Evolutionary conservation across 495 filamentous ascomycete genomes (phyloP), one percentile per base, ranked within the genome.

Genomic region (Talaromyces liani): DNA sequence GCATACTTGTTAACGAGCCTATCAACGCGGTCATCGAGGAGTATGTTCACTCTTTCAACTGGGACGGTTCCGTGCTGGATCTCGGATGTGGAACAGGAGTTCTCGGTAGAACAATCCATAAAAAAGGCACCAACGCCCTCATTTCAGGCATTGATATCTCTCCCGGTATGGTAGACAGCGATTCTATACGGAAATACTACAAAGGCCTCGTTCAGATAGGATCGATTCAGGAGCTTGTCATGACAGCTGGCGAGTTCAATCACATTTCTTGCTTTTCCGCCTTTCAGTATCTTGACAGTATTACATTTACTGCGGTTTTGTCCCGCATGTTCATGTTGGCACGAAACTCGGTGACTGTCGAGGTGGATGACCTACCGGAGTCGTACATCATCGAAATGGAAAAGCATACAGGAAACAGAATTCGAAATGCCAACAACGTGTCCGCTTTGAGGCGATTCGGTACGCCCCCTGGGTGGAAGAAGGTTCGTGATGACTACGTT

Each of bases 311-410:
- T n/a, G 54, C 54, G 27, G 54, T 58, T 58, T 58, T 58, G 22
- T 22, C 54, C 12, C 54, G 54, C 54, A 58, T 58, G 10, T 58
- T 58, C 22, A 58, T 58, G 54, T 31, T 58, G 24, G 54, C 54
- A 58, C 14, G 22, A 22, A 58, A 58, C 14, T 58, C 54, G 12
- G 54, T 58, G 14, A n/a, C 54, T 22, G 14, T 58, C 54, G 54
- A 58, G 14, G 54, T 24, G 14, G 54, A 58, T 31, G 54, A 16
- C 22, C 14, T 24, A 14, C 41, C 41, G 18, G 41, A 14, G 12
- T 14, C 12, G 41, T 20, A 49, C 41, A 49, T 49, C 41, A 14
- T 14, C 18, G 41, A 14, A 14, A 16, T 49, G 12, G 41, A 49
- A 20, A 14, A 49, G 41, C 41, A 20, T 14, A 49, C 41, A 16